phyloP scores from a whole-genome alignment of 2,329 filamentous ascomycete species.

The Diplodia intermedia region DNA sequence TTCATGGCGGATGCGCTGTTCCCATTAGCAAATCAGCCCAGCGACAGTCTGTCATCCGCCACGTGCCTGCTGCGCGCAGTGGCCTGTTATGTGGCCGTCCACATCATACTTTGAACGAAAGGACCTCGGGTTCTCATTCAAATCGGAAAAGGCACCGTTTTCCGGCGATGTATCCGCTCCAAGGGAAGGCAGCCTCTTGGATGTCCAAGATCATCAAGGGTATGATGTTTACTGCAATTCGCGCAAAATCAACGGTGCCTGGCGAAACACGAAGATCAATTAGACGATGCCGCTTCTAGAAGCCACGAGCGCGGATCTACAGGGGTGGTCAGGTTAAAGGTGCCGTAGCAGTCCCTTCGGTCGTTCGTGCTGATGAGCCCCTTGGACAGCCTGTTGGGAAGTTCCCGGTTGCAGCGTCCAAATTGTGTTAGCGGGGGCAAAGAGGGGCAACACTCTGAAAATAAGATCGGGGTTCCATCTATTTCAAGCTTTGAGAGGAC shows the following conservation, averaged over 20 bases:
- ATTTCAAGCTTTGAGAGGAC: background rate
- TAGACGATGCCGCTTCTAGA: slow-evolving; percentile 3
- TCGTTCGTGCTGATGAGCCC: slow-evolving; percentile 10
- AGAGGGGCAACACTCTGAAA: slow-evolving; percentile 5
- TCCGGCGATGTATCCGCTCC: slow-evolving; percentile 11
- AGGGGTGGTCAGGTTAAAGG: slow-evolving; percentile 22
- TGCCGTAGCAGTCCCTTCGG: slow-evolving; percentile 8
- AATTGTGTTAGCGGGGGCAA: background rate
- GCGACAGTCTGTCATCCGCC: background rate
- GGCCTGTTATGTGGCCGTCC: background rate
- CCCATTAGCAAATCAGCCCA: background rate
- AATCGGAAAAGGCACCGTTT: background rate
- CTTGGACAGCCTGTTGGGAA: background rate
- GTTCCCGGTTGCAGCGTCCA: slow-evolving; percentile 4
- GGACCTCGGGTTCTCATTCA: background rate
- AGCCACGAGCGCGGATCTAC: background rate
- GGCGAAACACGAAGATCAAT: slow-evolving; percentile 4
- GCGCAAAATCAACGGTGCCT: slow-evolving; percentile 6
- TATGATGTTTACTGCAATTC: background rate
- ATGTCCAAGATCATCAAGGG: slow-evolving; percentile 1
- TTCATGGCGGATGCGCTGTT: background rate
- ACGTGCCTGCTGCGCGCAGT: background rate
- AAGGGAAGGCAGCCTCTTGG: background rate
- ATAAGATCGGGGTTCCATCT: background rate
- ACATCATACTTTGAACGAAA: background rate